These are phyloP conservation scores for Alopecurus myosuroides DNA, from an alignment of 176 grass and related monocot species.

Conservation along the genomic window DNA sequence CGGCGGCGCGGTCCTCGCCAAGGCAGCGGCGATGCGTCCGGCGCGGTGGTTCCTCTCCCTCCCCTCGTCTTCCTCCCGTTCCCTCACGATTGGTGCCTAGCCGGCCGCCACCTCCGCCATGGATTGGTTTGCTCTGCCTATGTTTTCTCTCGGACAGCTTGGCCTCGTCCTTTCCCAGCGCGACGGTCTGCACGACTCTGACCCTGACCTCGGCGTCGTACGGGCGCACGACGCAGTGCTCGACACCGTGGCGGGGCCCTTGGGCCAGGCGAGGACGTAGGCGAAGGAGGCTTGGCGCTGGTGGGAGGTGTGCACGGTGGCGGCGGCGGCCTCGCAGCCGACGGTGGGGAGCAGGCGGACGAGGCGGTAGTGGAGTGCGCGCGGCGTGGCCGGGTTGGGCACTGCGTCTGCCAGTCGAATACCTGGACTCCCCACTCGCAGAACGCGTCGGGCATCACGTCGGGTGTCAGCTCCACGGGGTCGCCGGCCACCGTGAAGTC, in stretches of 20 bases:
- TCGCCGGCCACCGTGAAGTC: slow-evolving; percentile 71
- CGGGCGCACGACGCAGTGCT: slow-evolving; percentile 78
- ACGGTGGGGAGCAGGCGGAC: slow-evolving; percentile 83
- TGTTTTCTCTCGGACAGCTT: too few relatives aligned
- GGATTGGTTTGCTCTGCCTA: too few relatives aligned
- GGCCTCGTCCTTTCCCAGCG: slow-evolving; percentile 37
- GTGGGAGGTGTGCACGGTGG: slow-evolving; percentile 67
- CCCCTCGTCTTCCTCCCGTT: too few relatives aligned
- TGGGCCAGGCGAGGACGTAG: slow-evolving; percentile 54
- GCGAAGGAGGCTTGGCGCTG: slow-evolving; percentile 51
- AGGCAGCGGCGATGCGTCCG: too few relatives aligned
- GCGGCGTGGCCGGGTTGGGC: slow-evolving; percentile 42
- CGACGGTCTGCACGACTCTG: slow-evolving; percentile 57
- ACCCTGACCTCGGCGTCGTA: slow-evolving; percentile 40
- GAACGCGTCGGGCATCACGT: slow-evolving; percentile 73
- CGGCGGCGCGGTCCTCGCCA: too few relatives aligned
- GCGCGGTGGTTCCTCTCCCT: too few relatives aligned
- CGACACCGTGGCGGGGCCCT: slow-evolving; percentile 45
- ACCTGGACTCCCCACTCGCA: slow-evolving; percentile 87
- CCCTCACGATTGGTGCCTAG: too few relatives aligned
- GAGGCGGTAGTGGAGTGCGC: slow-evolving; percentile 62
- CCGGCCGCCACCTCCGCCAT: too few relatives aligned
- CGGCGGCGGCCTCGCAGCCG: slow-evolving; percentile 94
- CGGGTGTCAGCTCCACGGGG: slow-evolving; percentile 65
- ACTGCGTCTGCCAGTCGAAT: slow-evolving; percentile 96